Evolutionary conservation across 768 basidiomycete species (phyloP), one percentile per base, ranked within the genome.

Genomic region (Psilocybe tampanensis): DNA sequence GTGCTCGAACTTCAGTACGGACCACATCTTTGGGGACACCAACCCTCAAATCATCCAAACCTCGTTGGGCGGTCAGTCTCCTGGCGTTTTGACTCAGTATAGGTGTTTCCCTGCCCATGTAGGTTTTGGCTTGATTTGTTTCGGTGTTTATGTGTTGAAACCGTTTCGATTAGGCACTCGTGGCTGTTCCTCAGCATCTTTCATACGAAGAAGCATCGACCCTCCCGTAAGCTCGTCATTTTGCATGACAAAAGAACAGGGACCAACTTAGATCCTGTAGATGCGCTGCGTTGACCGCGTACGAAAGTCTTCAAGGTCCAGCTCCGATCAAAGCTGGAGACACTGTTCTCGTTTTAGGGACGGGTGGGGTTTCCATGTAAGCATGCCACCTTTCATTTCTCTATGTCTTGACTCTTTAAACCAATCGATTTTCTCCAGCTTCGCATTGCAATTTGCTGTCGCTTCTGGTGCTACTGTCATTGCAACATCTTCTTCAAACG

Each of bases 401-500:
- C n/a, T n/a, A n/a, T n/a, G n/a, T n/a, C n/a, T n/a, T n/a, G n/a
- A n/a, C n/a, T n/a, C n/a, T n/a, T n/a, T n/a, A n/a, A n/a, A n/a
- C n/a, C n/a, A n/a, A n/a, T n/a, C n/a, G n/a, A n/a, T 12, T 24
- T 41, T 24, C 8, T 29, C 5, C 7, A 81, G 84, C 33, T 86
- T 82, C 61, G 86, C 74, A 2, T 71, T 81, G 3, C 84, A 88
- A 68, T 68, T 89, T 41, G 86, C 86, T 2, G 76, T 85, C 41
- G 82, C 84, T 2, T 76, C 82, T 3, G 87, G 86, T 32, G 86
- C 86, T 2, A 79, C 70, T 1, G 85, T 88, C 57, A 86, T 90
- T 61, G 76, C 78, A 26, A 89, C 86, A 0, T 88, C 86, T 1
- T 88, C 85, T 0, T 85, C 84, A 0, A 84, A 88, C 60, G 76